Evolutionary conservation across 257 asterid species (phyloP).

Genomic region (Nicotiana obtusifolia): DNA sequence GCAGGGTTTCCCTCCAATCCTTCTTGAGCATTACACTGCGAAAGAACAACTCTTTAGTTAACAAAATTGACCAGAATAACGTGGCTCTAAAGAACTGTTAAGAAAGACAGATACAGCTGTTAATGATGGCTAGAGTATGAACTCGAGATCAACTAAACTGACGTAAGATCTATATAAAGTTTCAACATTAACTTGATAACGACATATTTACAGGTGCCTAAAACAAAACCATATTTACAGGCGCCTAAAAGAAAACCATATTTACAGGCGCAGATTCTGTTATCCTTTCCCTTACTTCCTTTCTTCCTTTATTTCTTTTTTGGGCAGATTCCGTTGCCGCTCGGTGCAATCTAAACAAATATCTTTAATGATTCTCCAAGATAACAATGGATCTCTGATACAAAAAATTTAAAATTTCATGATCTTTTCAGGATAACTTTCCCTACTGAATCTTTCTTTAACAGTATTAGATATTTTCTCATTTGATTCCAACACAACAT

Average conservation of each 20-base stretch:
- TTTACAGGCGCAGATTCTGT: background rate
- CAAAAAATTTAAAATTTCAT: background rate
- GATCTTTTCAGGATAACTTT: background rate
- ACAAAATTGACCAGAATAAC: slow-evolving; percentile 8
- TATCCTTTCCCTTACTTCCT: background rate
- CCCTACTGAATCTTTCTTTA: background rate
- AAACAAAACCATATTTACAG: background rate
- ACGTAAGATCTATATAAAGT: background rate
- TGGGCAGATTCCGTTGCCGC: background rate
- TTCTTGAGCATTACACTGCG: slow-evolving; percentile 75
- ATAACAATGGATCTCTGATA: background rate
- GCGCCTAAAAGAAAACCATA: background rate
- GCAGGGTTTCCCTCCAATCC: slow-evolving; percentile 88
- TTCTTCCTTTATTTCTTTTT: background rate
- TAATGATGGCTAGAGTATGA: background rate
- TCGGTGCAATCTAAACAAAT: background rate
- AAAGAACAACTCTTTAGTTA: background rate
- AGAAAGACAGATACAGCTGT: background rate
- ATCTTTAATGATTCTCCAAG: background rate
- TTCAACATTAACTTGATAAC: background rate
- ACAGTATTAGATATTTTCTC: background rate
- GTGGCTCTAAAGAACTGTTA: background rate
- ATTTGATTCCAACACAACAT: background rate
- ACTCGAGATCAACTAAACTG: background rate
- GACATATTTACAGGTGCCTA: background rate